A percentile compares a stretch with the other conserved stretches of the same genome.
phyloP scores from a whole-genome alignment of 1,284 basidiomycete species.

The Tilletia indica region DNA sequence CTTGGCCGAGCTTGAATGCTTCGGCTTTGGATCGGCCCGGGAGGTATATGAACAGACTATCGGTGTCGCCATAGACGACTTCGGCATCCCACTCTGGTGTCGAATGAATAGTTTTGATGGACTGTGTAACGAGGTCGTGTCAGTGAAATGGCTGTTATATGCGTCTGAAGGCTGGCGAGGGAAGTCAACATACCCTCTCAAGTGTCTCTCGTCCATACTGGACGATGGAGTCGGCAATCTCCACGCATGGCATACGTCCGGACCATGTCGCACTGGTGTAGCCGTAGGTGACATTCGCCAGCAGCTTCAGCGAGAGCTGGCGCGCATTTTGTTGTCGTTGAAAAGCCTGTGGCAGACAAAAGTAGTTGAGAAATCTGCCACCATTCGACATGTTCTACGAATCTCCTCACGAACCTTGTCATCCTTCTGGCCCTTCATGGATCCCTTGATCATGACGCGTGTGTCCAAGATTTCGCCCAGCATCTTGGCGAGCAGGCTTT shows the following conservation, averaged over 20 bases:
- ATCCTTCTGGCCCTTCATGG: conserved; percentile 76
- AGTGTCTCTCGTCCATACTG: conserved; percentile 92
- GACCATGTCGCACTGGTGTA: conserved; percentile 92
- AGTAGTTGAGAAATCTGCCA: neutral
- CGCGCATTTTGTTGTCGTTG: conserved; percentile 49
- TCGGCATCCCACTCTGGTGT: conserved; percentile 81
- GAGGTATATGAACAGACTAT: conserved; percentile 87
- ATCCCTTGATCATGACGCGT: conserved; percentile 94
- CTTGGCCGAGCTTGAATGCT: conserved; percentile 85
- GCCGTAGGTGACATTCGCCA: conserved; percentile 67
- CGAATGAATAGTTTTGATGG: conserved; percentile 76
- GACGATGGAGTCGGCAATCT: conserved; percentile 96
- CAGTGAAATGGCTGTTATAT: conserved; percentile 18
- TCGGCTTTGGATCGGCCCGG: conserved; percentile 85
- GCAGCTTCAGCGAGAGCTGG: conserved; percentile 46
- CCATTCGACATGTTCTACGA: neutral
- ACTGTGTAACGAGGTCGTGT: conserved; percentile 60
- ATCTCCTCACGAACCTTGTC: conserved; percentile 65
- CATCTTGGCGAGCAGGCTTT: conserved; percentile 86
- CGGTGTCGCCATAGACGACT: conserved; percentile 97
- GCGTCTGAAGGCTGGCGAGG: conserved; percentile 39
- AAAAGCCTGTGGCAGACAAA: conserved; percentile 25
- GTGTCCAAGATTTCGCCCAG: conserved; percentile 87
- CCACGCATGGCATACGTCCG: conserved; percentile 95
- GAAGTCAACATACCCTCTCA: conserved; percentile 66